Evolutionary conservation across 2,329 filamentous ascomycete species (phyloP), one percentile per base, ranked within the genome.

Genomic region (Exophiala bonariae): DNA sequence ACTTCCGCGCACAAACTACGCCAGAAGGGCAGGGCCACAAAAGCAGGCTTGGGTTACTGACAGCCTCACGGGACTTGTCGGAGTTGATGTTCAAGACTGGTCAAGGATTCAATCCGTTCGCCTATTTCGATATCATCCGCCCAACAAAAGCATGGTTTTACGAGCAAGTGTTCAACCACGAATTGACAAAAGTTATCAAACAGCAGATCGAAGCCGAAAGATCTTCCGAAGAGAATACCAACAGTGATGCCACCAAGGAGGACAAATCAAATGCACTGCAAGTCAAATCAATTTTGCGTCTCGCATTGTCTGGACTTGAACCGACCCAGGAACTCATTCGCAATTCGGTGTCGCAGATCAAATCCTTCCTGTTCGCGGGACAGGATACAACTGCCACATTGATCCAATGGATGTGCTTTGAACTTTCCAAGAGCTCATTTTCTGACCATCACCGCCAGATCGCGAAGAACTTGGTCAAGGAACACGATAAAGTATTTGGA

Each of bases 401-500:
- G 4, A 59, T 56, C 30, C 54, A 56, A 37, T 56, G 54, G 54
- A 43, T 56, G 30, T 47, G 44, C 26, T 54, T 47, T 28, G 50
- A 56, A 32, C 42, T 56, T 19, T 54, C 47, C 11, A 56, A 56
- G 31, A 41, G 41, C 5, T 48, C 47, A 11, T 53, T 47, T 41
- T 50, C 43, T 4, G 42, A 42, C 2, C 22, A 41, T 14, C 47
- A 66, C 28, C 64, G 63, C 1, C 47, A 57, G 5, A 57, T 60
- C 23, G 59, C 69, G n/a, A 54, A 57, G 4, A 62, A 61, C 2
- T 65, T 77, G n/a, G 63, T 68, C 16, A 60, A 66, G 22, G 80
- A 83, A 59, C 77, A 79, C 55, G 74, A 79, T 52, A 63, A 65
- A 1, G 66, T 82, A 9, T 73, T 82, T 34, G 74, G 77, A 8